phyloP scores from a whole-genome alignment of 768 basidiomycete species.

The Pholiota conissans region DNA sequence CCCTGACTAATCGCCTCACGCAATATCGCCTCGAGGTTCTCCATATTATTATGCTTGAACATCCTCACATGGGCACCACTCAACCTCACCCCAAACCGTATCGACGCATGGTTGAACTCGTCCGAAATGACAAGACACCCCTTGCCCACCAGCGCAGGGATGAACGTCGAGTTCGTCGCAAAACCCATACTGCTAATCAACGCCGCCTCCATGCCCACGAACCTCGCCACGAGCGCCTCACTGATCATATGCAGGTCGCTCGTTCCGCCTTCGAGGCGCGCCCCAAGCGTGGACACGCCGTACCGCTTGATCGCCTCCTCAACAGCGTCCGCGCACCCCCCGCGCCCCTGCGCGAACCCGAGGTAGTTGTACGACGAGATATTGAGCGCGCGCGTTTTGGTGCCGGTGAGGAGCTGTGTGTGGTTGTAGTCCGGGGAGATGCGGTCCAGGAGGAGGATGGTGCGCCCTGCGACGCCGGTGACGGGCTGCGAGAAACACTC shows the following conservation, averaged over 20 bases:
- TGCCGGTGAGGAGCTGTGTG: constrained; percentile 76
- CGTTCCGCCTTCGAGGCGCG: constrained; percentile 83
- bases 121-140: constrained; percentile 96
- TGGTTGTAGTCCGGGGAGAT: constrained; percentile 79
- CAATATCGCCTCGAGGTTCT: constrained; percentile 73
- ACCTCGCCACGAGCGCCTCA: constrained; percentile 87
- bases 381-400: constrained; percentile 86
- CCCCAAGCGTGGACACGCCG: constrained; percentile 75
- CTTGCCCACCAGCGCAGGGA: constrained; percentile 88
- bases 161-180: constrained; percentile 90
- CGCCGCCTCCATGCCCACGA: constrained; percentile 88
- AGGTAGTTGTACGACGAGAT: constrained; percentile 99
- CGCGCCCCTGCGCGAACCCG: constrained; percentile 92
- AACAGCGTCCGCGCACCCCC: constrained; percentile 93
- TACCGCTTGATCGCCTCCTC: constrained; percentile 81
- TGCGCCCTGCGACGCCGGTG: constrained; percentile 94
- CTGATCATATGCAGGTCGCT: constrained; percentile 78
- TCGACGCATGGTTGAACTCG: constrained; percentile 94
- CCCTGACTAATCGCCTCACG: constrained; percentile 95
- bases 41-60: constrained; percentile 98
- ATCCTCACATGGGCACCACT: constrained; percentile 87
- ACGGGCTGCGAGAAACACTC: constrained; percentile 93
- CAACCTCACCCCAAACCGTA: constrained; percentile 88
- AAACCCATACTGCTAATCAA: constrained; percentile 96
- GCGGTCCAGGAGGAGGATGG: constrained; percentile 84